These are phyloP conservation scores for Apophysomyces trapeziformis DNA, from an alignment of 371 early-diverging fungal genomes.

Conservation along the genomic window DNA sequence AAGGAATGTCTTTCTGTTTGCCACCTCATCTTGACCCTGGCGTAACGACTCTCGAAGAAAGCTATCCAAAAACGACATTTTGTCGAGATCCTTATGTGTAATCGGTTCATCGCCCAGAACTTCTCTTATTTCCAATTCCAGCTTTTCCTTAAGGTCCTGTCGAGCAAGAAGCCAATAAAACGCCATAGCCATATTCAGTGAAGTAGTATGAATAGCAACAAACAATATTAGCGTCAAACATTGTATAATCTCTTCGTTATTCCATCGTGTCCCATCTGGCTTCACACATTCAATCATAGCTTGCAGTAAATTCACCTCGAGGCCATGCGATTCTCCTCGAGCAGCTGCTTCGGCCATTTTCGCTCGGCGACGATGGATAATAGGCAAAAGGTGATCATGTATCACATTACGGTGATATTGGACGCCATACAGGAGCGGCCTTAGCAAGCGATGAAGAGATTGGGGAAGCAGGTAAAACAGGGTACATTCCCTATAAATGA, in stretches of 20 bases:
- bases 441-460: conserved; percentile 24
- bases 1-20: conserved; percentile 24
- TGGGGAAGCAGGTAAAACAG: conserved; percentile 25
- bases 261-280: conserved; percentile 22
- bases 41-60: conserved; percentile 40
- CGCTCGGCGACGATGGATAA: conserved; percentile 22
- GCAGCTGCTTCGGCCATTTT: conserved; percentile 4
- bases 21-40: conserved; percentile 39
- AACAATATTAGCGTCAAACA: conserved; percentile 35
- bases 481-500: conserved; percentile 32
- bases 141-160: conserved; percentile 29
- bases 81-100: conserved; percentile 21
- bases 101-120: conserved; percentile 31
- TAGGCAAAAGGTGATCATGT: conserved; percentile 26
- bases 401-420: conserved; percentile 31
- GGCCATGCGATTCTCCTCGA: conserved; percentile 3
- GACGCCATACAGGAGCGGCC: conserved; percentile 27
- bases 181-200: conserved; percentile 27
- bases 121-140: conserved; percentile 33
- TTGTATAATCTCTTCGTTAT: conserved; percentile 24
- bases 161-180: conserved; percentile 43
- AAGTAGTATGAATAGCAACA: conserved; percentile 45
- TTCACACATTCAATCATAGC: conserved; percentile 26
- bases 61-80: conserved; percentile 42
- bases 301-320: conserved; percentile 30